Conservation (phyloP, 768 basidiomycete genomes). For the Tylopilus rubrobrunneus region DNA sequence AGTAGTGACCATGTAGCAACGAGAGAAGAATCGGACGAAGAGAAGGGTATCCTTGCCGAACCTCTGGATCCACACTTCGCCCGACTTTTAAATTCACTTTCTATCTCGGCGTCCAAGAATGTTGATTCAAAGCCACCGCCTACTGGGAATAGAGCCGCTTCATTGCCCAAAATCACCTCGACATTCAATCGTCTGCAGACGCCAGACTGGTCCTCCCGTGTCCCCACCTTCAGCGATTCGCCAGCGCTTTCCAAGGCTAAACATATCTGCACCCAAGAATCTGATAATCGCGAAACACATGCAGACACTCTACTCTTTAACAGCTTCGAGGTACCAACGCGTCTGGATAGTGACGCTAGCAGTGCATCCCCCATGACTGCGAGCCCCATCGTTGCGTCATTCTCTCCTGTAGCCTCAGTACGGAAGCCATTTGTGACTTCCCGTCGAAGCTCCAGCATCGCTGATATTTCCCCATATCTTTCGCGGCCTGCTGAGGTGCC, state of each 20-base stretch:
- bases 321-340: neutral
- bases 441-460: slow-evolving; percentile 43
- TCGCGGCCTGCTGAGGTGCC: slow-evolving; percentile 51
- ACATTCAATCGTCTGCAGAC: slow-evolving; percentile 17
- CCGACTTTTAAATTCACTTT: slow-evolving; percentile 57
- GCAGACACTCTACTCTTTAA: neutral
- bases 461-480: slow-evolving; percentile 71
- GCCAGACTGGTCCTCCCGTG: slow-evolving; percentile 32
- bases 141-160: slow-evolving; percentile 1
- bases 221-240: slow-evolving; percentile 22
- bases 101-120: slow-evolving; percentile 47
- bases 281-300: slow-evolving; percentile 7
- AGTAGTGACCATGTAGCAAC: slow-evolving; percentile 13
- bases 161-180: slow-evolving; percentile 9
- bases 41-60: slow-evolving; percentile 24
- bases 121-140: slow-evolving; percentile 10
- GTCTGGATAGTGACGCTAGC: neutral
- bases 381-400: slow-evolving; percentile 6
- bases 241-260: slow-evolving; percentile 4
- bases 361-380: slow-evolving; percentile 9
- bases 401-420: slow-evolving; percentile 11
- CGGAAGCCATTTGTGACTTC: slow-evolving; percentile 25
- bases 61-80: slow-evolving; percentile 69
- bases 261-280: neutral
- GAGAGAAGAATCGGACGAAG: slow-evolving; percentile 34